These are phyloP conservation scores for Kwoniella botswanensis DNA, from an alignment of 768 basidiomycete species.

Conservation along the genomic window DNA sequence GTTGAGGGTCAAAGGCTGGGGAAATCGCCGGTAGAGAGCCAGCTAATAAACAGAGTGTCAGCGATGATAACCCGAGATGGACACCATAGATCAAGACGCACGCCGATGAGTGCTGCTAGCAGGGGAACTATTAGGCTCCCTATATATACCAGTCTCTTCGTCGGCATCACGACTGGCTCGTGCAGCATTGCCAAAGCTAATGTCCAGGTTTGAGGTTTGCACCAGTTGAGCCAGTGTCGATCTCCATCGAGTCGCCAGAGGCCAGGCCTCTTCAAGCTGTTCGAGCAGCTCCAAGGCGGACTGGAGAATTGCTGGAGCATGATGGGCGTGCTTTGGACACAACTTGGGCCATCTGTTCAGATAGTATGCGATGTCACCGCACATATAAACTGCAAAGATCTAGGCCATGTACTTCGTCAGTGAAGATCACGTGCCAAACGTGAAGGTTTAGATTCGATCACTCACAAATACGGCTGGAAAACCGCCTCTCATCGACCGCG, in stretches of 20 bases:
- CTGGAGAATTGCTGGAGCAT: conserved; percentile 14
- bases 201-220: not conserved
- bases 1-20: too few relatives aligned
- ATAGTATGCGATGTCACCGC: conserved; percentile 22
- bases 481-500: too few relatives aligned
- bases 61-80: too few relatives aligned
- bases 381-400: conserved; percentile 25
- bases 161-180: not conserved
- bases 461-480: too few relatives aligned
- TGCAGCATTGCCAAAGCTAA: not conserved
- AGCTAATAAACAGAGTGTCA: too few relatives aligned
- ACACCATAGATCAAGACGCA: too few relatives aligned
- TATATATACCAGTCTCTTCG: conserved; percentile 23
- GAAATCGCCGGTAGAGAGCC: too few relatives aligned
- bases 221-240: conserved; percentile 14
- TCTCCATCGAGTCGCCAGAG: conserved; percentile 22
- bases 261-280: conserved; percentile 23
- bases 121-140: too few relatives aligned
- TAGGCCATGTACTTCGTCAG: not conserved
- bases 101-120: too few relatives aligned
- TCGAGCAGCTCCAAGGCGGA: conserved; percentile 9
- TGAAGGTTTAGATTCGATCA: too few relatives aligned
- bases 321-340: conserved; percentile 9
- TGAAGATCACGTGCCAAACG: too few relatives aligned
- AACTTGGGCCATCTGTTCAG: conserved; percentile 17